phyloP scores from a whole-genome alignment of 2,329 filamentous ascomycete species.

The Byssoonygena ceratinophila region DNA sequence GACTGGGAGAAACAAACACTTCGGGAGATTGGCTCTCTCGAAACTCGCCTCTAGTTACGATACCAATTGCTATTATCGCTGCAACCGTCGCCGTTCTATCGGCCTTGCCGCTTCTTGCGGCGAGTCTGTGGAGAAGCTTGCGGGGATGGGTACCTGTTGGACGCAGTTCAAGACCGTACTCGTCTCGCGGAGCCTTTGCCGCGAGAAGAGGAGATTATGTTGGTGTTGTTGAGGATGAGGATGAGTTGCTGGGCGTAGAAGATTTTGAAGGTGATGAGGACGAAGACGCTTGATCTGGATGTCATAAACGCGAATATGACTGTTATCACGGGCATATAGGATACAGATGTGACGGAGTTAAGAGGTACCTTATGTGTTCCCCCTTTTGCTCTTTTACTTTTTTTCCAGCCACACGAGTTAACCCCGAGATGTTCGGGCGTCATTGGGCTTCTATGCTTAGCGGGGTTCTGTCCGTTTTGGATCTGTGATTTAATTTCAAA shows the following conservation, averaged over 20 bases:
- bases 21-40: conserved; percentile 47
- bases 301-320: neutral
- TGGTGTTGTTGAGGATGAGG: conserved; percentile 83
- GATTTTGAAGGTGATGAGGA: conserved; percentile 92
- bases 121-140: conserved; percentile 60
- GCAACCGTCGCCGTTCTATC: conserved; percentile 68
- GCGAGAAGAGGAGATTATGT: conserved; percentile 79
- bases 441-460: neutral
- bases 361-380: neutral
- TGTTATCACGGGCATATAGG: conserved; percentile 5
- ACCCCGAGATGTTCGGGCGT: neutral
- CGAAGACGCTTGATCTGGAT: conserved; percentile 31
- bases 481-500: neutral
- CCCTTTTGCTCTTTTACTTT: neutral
- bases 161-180: conserved; percentile 57
- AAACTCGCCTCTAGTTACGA: conserved; percentile 67
- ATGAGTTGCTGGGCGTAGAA: conserved; percentile 74
- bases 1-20: conserved; percentile 58
- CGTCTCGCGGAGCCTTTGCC: conserved; percentile 79
- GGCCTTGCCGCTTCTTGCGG: conserved; percentile 60
- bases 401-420: neutral
- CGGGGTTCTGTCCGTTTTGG: conserved; percentile 1
- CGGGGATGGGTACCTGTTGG: conserved; percentile 38
- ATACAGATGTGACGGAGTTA: conserved; percentile 3
- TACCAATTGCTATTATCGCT: conserved; percentile 68